phyloP scores from a whole-genome alignment of 805 yeast genomes.

The Saccharomycopsis sp. region DNA sequence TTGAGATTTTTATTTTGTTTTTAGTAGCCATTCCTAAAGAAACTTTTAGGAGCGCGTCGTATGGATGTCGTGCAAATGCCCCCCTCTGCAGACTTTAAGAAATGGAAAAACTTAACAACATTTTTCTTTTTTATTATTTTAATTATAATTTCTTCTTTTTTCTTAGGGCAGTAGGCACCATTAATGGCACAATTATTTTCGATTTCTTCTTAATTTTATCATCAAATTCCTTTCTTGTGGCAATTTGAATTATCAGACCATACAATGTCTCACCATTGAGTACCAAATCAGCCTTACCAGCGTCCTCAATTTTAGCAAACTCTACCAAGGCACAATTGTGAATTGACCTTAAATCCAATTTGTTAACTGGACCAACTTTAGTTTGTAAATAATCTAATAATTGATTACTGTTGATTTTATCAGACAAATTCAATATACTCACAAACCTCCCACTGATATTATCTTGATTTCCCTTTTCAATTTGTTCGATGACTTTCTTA shows the following conservation, averaged over 20 bases:
- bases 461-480: conserved; percentile 22
- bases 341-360: conserved; percentile 41
- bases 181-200: not conserved
- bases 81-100: too few relatives aligned
- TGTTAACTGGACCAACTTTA: conserved; percentile 33
- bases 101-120: too few relatives aligned
- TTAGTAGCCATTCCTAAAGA: too few relatives aligned
- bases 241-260: conserved; percentile 29
- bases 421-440: conserved; percentile 15
- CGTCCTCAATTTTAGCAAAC: conserved; percentile 34
- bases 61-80: too few relatives aligned
- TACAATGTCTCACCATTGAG: conserved; percentile 35
- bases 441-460: conserved; percentile 15
- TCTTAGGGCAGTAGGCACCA: conserved; percentile 1
- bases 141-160: not conserved
- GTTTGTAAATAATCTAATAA: conserved; percentile 29
- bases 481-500: conserved; percentile 25
- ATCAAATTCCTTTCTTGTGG: conserved; percentile 29
- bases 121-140: not conserved
- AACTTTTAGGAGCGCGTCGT: too few relatives aligned
- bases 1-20: too few relatives aligned
- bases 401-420: conserved; percentile 25
- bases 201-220: not conserved
- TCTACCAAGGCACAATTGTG: conserved; percentile 44
- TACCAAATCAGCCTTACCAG: conserved; percentile 45